Base-by-base conservation (phyloP, 345 rosid species). In the Rhodamnia argentea region DNA sequence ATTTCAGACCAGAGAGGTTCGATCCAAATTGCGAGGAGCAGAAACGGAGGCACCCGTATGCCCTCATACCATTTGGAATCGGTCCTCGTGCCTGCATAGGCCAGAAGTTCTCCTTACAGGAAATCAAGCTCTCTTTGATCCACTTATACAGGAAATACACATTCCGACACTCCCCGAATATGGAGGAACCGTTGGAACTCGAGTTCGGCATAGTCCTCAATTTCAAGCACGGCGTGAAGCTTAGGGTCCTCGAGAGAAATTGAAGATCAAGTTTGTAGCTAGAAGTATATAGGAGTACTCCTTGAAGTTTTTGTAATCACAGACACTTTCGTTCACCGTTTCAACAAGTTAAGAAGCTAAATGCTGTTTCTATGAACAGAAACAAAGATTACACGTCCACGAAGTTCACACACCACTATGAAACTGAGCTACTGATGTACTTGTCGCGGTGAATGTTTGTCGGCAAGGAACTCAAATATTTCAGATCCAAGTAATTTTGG, bases 21-120 rank as follows among this genome's bases (percentile, higher is more conserved):
- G 93, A 96, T 89, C 98, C 94, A 9, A 89, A 92, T 24, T 90
- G 96, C 2, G 94, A 97, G 81, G 99, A 97, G 91, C 96, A 96
- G 91, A 93, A 92, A 86, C 89, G 10, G 64, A 92, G 99, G 88
- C 99, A 97, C 85, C 96, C 95, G 83, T 95, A 93, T 37, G 98
- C 98, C n/a, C 85, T 96, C 84, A 92, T 95, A 20, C 96, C 99
- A 10, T 97, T 97, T 42, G 99, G 98, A 22, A 94, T 97, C 0
- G 99, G 99, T n/a, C 99, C 98, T 24, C 90, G 99, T 47, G 94
- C 98, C 56, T 96, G 99, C 92, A 91, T 96, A 42, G 99, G 98
- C 75, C 93, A 94, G 92, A 96, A 91, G 86, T 96, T 97, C 89
- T 91, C 96, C 47, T 57, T 96, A 58, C 98, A 93, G 42, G 98